Evolutionary conservation across 2,329 filamentous ascomycete genomes (phyloP).

Genomic region (Fusarium verticillioides): DNA sequence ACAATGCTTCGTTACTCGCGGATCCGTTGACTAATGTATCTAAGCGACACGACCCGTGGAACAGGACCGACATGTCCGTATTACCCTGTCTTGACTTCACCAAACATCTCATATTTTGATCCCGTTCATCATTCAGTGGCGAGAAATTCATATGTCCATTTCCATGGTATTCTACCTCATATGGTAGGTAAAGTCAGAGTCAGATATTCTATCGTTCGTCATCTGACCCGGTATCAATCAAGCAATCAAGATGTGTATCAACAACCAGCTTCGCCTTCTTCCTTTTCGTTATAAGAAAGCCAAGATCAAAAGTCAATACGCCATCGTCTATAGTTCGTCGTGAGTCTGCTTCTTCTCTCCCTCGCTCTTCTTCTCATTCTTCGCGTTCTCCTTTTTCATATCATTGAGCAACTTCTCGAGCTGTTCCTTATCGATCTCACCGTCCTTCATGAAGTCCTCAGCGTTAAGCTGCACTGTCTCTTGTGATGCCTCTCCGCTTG

Average conservation of each 20-base stretch:
- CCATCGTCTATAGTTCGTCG: constrained; percentile 50
- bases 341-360: constrained; percentile 44
- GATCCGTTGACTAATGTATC: not conserved
- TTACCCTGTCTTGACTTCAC: not conserved
- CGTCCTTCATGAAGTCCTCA: constrained; percentile 59
- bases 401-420: constrained; percentile 45
- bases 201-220: constrained; percentile 37
- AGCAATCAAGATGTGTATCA: constrained; percentile 23
- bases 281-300: constrained; percentile 17
- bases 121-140: not conserved
- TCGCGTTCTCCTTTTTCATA: constrained; percentile 36
- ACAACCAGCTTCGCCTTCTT: constrained; percentile 25
- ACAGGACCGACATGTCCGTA: not conserved
- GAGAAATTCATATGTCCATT: constrained; percentile 23
- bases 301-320: constrained; percentile 24
- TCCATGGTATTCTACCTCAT: constrained; percentile 25
- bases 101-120: not conserved
- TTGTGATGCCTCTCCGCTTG: constrained; percentile 49
- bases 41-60: not conserved
- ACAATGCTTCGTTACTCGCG: not conserved
- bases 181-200: not conserved
- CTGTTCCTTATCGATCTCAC: constrained; percentile 45
- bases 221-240: constrained; percentile 36
- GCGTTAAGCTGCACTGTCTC: constrained; percentile 56
- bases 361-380: constrained; percentile 22